phyloP scores from a whole-genome alignment of 768 basidiomycete species.

The Polyporus arcularius region DNA sequence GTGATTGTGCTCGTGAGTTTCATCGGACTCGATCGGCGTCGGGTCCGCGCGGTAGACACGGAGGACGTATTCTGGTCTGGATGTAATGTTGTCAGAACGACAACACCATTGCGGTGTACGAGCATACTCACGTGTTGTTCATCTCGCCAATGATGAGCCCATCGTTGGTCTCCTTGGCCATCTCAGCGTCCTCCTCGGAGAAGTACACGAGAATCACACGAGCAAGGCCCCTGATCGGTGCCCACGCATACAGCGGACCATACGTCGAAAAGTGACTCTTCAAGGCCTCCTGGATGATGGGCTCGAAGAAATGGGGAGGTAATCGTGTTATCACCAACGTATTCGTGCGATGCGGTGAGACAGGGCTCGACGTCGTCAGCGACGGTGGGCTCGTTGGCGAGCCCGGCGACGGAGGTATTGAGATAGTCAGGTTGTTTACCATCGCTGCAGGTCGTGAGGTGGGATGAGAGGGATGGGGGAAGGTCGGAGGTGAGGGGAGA shows the following conservation, averaged over 20 bases:
- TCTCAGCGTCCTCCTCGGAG: constrained; percentile 60
- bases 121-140: constrained; percentile 47
- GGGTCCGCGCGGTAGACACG: constrained; percentile 77
- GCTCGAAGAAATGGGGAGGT: constrained; percentile 77
- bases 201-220: constrained; percentile 83
- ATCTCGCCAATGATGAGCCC: constrained; percentile 59
- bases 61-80: constrained; percentile 51
- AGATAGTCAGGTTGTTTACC: constrained; percentile 12
- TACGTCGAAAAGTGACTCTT: constrained; percentile 71
- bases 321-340: constrained; percentile 81
- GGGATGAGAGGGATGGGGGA: background rate
- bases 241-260: constrained; percentile 89
- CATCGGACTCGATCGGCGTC: constrained; percentile 54
- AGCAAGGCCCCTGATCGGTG: constrained; percentile 78
- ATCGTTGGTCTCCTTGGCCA: constrained; percentile 67
- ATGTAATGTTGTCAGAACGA: background rate
- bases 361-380: constrained; percentile 19
- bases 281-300: constrained; percentile 64
- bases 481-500: constrained; percentile 9
- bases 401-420: constrained; percentile 14
- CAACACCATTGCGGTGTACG: background rate
- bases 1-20: constrained; percentile 30
- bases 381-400: constrained; percentile 18
- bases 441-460: constrained; percentile 2
- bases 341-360: constrained; percentile 58